Conservation (phyloP, 2,329 filamentous ascomycete species). For the Immersiporthe knoxdaviesiana region DNA sequence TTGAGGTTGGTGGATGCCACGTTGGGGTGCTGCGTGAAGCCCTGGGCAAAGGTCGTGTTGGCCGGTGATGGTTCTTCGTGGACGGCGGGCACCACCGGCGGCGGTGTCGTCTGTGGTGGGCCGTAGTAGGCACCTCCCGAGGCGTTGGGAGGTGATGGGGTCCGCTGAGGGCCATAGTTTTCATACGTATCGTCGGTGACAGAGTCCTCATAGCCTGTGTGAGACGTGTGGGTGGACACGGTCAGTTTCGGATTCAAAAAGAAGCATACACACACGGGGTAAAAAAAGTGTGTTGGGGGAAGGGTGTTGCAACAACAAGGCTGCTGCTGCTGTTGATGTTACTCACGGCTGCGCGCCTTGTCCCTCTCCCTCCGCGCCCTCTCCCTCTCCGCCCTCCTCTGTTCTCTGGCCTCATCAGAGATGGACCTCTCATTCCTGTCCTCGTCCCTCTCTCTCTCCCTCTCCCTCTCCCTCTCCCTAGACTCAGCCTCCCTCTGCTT, state of each 20-base stretch:
- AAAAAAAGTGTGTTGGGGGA: too few species aligned
- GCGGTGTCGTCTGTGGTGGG: constrained; percentile 32
- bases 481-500: constrained; percentile 39
- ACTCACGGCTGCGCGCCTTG: constrained; percentile 43
- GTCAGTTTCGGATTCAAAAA: too few species aligned
- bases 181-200: constrained; percentile 42
- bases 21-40: constrained; percentile 45
- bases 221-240: constrained; percentile 15
- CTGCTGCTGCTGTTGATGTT: not conserved
- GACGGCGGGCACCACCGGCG: constrained; percentile 4
- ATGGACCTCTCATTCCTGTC: too few species aligned
- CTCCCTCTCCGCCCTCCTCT: constrained; percentile 33
- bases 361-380: constrained; percentile 42
- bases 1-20: constrained; percentile 38
- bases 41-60: constrained; percentile 29
- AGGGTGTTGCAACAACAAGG: too few species aligned
- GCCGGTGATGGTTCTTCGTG: constrained; percentile 10
- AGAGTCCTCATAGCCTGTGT: constrained; percentile 44
- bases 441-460: constrained; percentile 42
- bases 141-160: constrained; percentile 53
- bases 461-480: constrained; percentile 35
- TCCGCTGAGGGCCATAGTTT: constrained; percentile 38
- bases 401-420: constrained; percentile 38
- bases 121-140: constrained; percentile 57
- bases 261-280: too few species aligned